A percentile compares a stretch with the other conserved stretches of the same genome.
Conservation (phyloP, 2,329 filamentous ascomycete genomes). For the Trichoderma arundinaceum region DNA sequence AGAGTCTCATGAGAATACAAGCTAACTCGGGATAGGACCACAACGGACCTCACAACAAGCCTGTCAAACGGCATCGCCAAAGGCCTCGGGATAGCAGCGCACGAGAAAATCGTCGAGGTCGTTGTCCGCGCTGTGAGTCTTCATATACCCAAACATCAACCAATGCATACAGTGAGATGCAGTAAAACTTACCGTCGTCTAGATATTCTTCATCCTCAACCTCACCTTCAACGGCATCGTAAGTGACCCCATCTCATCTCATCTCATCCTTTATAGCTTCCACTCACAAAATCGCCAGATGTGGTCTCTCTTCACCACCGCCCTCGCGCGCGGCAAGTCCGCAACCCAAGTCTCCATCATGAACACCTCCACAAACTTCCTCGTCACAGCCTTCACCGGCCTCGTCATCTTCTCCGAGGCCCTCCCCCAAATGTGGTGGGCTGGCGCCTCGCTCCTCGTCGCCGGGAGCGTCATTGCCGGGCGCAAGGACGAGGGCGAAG, state of each 20-base stretch:
- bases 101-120: constrained; percentile 54
- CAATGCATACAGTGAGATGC: background rate
- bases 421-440: constrained; percentile 77
- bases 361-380: constrained; percentile 82
- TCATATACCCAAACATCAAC: background rate
- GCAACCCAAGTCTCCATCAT: constrained; percentile 82
- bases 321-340: constrained; percentile 73
- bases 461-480: constrained; percentile 81
- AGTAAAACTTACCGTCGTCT: constrained; percentile 19
- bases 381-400: constrained; percentile 76
- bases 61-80: constrained; percentile 54
- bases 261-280: background rate
- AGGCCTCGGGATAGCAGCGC: constrained; percentile 50
- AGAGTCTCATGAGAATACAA: background rate
- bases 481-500: constrained; percentile 62
- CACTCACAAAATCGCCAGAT: constrained; percentile 54
- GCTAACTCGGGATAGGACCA: constrained; percentile 51
- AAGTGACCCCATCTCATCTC: constrained; percentile 40
- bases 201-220: constrained; percentile 78
- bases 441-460: constrained; percentile 73
- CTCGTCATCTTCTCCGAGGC: constrained; percentile 72
- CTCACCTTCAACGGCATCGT: constrained; percentile 74
- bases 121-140: constrained; percentile 55
- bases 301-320: constrained; percentile 83
- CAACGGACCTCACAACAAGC: constrained; percentile 58